Conservation (phyloP, 78 protist genomes). For the Dictyostelium capitatum region DNA sequence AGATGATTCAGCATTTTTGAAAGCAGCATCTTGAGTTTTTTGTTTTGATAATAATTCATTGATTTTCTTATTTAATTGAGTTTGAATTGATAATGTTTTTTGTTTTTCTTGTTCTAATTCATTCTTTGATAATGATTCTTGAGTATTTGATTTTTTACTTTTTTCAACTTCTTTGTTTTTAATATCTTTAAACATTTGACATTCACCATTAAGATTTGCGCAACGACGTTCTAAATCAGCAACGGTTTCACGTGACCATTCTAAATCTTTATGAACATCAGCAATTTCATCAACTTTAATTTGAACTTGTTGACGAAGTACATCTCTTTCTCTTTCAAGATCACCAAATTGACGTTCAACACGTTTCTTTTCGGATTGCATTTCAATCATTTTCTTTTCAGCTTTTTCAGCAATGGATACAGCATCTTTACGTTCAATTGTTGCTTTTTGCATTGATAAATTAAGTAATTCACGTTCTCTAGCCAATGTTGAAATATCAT, state of each 20-base stretch:
- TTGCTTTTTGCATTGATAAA: conserved; percentile 41
- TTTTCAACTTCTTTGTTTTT: conserved; percentile 48
- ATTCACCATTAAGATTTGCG: conserved; percentile 29
- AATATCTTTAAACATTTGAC: conserved; percentile 68
- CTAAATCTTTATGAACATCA: conserved; percentile 55
- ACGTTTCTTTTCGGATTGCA: conserved; percentile 22
- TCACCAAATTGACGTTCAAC: conserved; percentile 80
- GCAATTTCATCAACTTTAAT: conserved; percentile 68
- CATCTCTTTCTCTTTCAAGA: conserved; percentile 68
- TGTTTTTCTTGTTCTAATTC: conserved; percentile 52
- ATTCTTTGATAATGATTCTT: conserved; percentile 20
- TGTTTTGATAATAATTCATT: background rate
- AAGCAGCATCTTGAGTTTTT: conserved; percentile 46
- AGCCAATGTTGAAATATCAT: conserved; percentile 2
- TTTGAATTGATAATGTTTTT: background rate
- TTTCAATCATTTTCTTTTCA: conserved; percentile 41
- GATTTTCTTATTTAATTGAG: conserved; percentile 37
- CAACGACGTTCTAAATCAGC: conserved; percentile 73
- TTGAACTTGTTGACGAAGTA: conserved; percentile 72
- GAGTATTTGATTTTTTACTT: conserved; percentile 10
- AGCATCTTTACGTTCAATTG: conserved; percentile 40
- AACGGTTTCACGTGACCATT: conserved; percentile 75
- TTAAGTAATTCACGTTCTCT: conserved; percentile 42
- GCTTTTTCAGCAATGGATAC: conserved; percentile 24
- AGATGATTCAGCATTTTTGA: conserved; percentile 30